Evolutionary conservation across 2,329 filamentous ascomycete genomes (phyloP).

Genomic region (Periconia macrospinosa): DNA sequence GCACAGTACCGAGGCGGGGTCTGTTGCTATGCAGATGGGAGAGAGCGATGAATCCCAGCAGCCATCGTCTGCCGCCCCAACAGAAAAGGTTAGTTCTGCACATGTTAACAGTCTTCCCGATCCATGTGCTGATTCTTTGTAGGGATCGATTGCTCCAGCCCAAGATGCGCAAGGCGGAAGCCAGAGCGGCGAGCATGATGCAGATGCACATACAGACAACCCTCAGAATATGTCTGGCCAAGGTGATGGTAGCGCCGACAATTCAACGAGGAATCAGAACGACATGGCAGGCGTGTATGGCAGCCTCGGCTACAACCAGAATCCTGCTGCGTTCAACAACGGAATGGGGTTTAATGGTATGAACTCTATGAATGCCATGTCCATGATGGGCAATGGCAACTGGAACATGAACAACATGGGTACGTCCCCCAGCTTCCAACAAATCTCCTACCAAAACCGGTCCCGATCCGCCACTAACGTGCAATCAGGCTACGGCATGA

Average conservation of each 20-base stretch:
- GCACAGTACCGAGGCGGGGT: neutral
- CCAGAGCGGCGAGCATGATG: slow-evolving; percentile 12
- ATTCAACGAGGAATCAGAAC: slow-evolving; percentile 25
- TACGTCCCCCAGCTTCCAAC: slow-evolving; percentile 53
- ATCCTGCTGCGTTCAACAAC: slow-evolving; percentile 51
- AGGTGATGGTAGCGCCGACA: slow-evolving; percentile 20
- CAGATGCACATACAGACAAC: slow-evolving; percentile 18
- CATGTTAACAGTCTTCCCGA: neutral
- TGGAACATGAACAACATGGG: slow-evolving; percentile 81
- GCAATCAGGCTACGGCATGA: slow-evolving; percentile 56
- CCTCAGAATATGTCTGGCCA: slow-evolving; percentile 19
- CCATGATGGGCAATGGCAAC: slow-evolving; percentile 57
- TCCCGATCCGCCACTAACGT: slow-evolving; percentile 21
- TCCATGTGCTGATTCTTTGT: neutral
- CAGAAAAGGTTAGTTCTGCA: neutral
- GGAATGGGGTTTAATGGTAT: slow-evolving; percentile 64
- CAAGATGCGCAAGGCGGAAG: slow-evolving; percentile 10
- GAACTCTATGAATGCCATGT: slow-evolving; percentile 32
- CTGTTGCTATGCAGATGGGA: neutral
- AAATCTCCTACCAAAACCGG: slow-evolving; percentile 1
- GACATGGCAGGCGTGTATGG: slow-evolving; percentile 37
- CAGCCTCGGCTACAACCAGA: slow-evolving; percentile 48
- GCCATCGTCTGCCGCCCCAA: neutral
- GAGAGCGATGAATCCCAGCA: neutral
- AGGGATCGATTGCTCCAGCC: slow-evolving; percentile 12